Percentiles rank a stretch among this genome's conserved stretches.
These are phyloP conservation scores for Thielaviopsis populi DNA, from an alignment of 2,329 filamentous ascomycete species.

Conservation along the genomic window DNA sequence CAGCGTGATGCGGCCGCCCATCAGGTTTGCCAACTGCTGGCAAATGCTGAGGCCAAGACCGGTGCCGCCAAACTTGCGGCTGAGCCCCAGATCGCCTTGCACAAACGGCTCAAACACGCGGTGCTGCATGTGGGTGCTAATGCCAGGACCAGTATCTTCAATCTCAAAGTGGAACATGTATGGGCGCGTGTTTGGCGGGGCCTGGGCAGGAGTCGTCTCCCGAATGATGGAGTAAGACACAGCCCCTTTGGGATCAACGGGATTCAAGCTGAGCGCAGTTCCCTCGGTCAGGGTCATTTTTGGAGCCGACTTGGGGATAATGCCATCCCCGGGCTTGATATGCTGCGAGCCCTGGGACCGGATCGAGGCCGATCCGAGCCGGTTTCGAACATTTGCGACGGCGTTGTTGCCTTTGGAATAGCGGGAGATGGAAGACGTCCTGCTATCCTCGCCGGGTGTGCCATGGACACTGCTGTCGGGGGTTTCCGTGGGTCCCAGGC, in stretches of 20 bases:
- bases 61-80: constrained; percentile 80
- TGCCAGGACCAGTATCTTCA: constrained; percentile 75
- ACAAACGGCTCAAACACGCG: constrained; percentile 90
- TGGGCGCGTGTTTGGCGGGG: constrained; percentile 47
- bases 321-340: constrained; percentile 15
- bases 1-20: constrained; percentile 63
- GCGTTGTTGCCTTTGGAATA: constrained; percentile 29
- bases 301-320: constrained; percentile 19
- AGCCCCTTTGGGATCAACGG: constrained; percentile 39
- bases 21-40: constrained; percentile 66
- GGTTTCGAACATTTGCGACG: constrained; percentile 24
- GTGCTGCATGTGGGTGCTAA: constrained; percentile 59
- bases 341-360: constrained; percentile 35
- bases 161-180: constrained; percentile 78
- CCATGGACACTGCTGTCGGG: constrained; percentile 15
- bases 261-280: constrained; percentile 47
- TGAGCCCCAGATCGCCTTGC: constrained; percentile 77
- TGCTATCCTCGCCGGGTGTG: constrained; percentile 30
- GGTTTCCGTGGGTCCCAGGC: constrained; percentile 44
- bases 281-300: constrained; percentile 24
- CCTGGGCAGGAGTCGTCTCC: constrained; percentile 43
- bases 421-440: constrained; percentile 38
- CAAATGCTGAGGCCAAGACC: constrained; percentile 81
- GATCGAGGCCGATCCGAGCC: constrained; percentile 35
- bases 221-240: constrained; percentile 32